phyloP scores from a whole-genome alignment of 2,329 filamentous ascomycete species.

The Triangularia verruculosa region DNA sequence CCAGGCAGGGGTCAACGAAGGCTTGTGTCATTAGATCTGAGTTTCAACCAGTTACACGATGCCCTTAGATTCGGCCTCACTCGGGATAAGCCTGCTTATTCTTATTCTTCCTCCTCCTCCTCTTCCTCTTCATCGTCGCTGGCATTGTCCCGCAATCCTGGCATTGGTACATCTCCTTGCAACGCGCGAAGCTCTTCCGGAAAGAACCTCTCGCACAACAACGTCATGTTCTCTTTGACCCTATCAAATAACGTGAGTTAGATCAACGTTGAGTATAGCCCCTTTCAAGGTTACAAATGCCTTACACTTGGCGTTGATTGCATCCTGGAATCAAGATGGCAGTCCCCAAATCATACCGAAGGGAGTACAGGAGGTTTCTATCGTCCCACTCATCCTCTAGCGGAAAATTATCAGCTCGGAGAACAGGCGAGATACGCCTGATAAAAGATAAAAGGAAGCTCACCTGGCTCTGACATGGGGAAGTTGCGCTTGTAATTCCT shows the following conservation, averaged over 20 bases:
- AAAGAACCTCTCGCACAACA: conserved; percentile 24
- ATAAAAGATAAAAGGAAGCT: too few species aligned
- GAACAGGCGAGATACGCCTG: too few species aligned
- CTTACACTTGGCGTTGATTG: conserved; percentile 24
- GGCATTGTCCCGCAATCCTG: too few species aligned
- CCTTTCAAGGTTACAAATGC: neutral
- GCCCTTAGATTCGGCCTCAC: too few species aligned
- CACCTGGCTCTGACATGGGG: neutral
- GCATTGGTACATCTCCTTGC: neutral
- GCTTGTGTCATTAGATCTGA: too few species aligned
- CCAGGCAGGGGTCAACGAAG: too few species aligned
- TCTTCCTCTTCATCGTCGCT: conserved; percentile 9
- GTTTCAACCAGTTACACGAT: too few species aligned
- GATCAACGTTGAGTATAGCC: neutral
- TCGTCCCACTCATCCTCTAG: conserved; percentile 30
- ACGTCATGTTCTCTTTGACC: conserved; percentile 22
- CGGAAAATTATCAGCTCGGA: too few species aligned
- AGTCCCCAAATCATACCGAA: conserved; percentile 26
- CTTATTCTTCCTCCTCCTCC: conserved; percentile 12
- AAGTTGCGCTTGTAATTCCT: neutral
- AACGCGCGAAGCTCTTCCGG: conserved; percentile 7
- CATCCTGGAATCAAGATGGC: conserved; percentile 21
- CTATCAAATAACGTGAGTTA: conserved; percentile 4
- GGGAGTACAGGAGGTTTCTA: conserved; percentile 30
- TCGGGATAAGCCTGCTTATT: too few species aligned